Base-by-base conservation (phyloP, 2,329 filamentous ascomycete genomes). In the Colletotrichum salicis region DNA sequence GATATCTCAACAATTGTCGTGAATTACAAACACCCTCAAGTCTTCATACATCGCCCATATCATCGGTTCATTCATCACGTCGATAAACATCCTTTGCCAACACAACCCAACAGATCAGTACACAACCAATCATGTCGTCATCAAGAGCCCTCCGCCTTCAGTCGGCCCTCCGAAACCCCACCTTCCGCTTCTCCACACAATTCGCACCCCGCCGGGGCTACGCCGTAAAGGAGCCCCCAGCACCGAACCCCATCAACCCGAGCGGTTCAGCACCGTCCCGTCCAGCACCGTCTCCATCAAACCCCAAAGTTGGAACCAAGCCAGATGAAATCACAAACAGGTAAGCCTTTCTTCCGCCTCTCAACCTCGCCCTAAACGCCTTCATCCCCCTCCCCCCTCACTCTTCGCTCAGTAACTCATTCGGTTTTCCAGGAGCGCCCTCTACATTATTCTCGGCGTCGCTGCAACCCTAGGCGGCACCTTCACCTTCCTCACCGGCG, bases 401-500 rank as follows among this genome's bases (percentile, higher is more conserved):
- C n/a, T n/a, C n/a, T n/a, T n/a, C n/a, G n/a, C n/a, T n/a, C n/a
- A n/a, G n/a, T n/a, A n/a, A 62, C 45, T 4, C 0, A 8, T 2
- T 11, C 1, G 41, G 6, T 11, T 1, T 2, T 6, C 3, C 31
- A 69, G 67, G 11, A 33, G 6, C 3, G 58, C 67, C 3, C 10
- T 58, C 4, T 69, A 31, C 24, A 2, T 31, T 13, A 11, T 69
- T 12, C 41, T 27, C 19, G 67, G 67, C 41, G 45, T 41, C n/a
- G 45, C 67, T 1, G 22, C 52, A 13, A 22, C 33, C 5, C 3
- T 69, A 7, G 67, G 52, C 11, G 67, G n/a, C 8, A 41, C 58
- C 7, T 69, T 69, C 54, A 54, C 61, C 15, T 64, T 64, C 41
- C 52, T 69, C 2, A 64, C n/a, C 3, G 67, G 67, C 12, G 22